Evolutionary conservation across 805 yeast genomes (phyloP).

Genomic region (Ogataea chonburiensis): DNA sequence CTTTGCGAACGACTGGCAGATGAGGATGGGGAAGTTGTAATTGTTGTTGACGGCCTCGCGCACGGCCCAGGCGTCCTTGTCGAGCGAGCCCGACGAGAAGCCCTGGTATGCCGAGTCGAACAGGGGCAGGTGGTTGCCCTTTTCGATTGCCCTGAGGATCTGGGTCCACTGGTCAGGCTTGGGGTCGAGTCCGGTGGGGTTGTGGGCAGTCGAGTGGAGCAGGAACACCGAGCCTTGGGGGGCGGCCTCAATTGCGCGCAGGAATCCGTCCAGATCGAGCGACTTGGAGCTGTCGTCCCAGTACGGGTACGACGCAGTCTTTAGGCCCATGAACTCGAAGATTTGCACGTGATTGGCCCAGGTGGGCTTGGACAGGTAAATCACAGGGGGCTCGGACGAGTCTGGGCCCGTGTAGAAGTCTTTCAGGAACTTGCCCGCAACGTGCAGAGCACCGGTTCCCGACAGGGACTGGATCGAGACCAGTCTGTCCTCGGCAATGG

Average conservation of each 20-base stretch:
- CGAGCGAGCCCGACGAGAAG: conserved; percentile 86
- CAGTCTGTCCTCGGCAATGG: conserved; percentile 46
- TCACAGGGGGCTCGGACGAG: conserved; percentile 34
- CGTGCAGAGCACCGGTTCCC: conserved; percentile 89
- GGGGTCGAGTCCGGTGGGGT: conserved; percentile 97
- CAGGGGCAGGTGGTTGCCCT: conserved; percentile 68
- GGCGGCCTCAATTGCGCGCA: conserved; percentile 61
- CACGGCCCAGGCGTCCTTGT: conserved; percentile 80
- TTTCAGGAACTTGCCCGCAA: conserved; percentile 72
- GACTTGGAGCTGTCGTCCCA: conserved; percentile 74
- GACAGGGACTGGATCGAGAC: conserved; percentile 75
- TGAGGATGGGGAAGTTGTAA: conserved; percentile 56
- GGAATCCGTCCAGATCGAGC: conserved; percentile 68
- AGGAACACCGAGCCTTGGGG: conserved; percentile 75
- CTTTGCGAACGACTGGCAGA: conserved; percentile 96
- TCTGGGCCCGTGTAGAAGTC: conserved; percentile 40
- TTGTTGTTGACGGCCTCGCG: conserved; percentile 56
- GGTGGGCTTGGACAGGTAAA: conserved; percentile 86
- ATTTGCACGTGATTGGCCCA: conserved; percentile 96
- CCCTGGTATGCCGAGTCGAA: conserved; percentile 98
- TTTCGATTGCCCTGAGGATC: conserved; percentile 61
- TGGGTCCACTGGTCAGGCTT: conserved; percentile 74
- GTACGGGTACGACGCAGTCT: conserved; percentile 74
- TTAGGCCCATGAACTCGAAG: conserved; percentile 67
- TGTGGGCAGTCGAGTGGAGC: conserved; percentile 95